These are phyloP conservation scores for Geotrichum histeridarum DNA, from an alignment of 1,139 yeast genomes.

Conservation along the genomic window DNA sequence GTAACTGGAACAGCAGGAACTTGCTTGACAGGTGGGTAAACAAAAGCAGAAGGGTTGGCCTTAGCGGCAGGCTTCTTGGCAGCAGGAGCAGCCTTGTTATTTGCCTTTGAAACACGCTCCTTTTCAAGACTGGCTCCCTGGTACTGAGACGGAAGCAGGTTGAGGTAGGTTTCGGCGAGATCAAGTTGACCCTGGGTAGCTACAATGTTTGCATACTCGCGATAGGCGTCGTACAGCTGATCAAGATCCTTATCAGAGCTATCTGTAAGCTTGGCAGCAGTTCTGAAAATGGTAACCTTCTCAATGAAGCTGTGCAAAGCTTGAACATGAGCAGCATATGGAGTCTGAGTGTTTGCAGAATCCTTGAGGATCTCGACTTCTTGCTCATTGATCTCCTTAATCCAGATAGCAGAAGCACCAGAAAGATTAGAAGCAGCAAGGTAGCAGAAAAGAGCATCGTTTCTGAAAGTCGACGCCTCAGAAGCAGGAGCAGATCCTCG, in stretches of 20 bases:
- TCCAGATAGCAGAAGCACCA: conserved; percentile 78
- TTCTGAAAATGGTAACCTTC: conserved; percentile 71
- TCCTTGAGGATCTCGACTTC: conserved; percentile 52
- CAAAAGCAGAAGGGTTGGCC: conserved; percentile 17
- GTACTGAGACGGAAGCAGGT: conserved; percentile 61
- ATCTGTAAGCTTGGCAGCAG: conserved; percentile 29
- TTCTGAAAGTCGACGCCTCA: conserved; percentile 45
- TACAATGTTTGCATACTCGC: conserved; percentile 76
- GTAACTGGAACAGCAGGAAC: conserved; percentile 18
- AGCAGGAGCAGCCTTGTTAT: conserved; percentile 23
- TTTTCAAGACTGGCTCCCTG: conserved; percentile 61
- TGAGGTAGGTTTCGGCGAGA: conserved; percentile 66
- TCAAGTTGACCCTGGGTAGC: conserved; percentile 82
- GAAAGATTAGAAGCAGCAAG: conserved; percentile 78
- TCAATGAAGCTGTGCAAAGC: conserved; percentile 79
- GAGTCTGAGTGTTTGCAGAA: conserved; percentile 45
- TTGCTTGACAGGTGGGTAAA: conserved; percentile 15
- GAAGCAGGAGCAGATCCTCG: conserved; percentile 28
- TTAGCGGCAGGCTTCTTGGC: conserved; percentile 15
- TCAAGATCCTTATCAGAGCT: conserved; percentile 41
- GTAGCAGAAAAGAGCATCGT: conserved; percentile 72
- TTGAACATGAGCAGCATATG: conserved; percentile 79
- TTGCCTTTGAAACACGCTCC: conserved; percentile 70
- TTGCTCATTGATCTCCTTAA: conserved; percentile 58
- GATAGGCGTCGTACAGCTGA: conserved; percentile 52